Conservation (phyloP, 2,329 filamentous ascomycete genomes). For the Microdochium trichocladiopsis region DNA sequence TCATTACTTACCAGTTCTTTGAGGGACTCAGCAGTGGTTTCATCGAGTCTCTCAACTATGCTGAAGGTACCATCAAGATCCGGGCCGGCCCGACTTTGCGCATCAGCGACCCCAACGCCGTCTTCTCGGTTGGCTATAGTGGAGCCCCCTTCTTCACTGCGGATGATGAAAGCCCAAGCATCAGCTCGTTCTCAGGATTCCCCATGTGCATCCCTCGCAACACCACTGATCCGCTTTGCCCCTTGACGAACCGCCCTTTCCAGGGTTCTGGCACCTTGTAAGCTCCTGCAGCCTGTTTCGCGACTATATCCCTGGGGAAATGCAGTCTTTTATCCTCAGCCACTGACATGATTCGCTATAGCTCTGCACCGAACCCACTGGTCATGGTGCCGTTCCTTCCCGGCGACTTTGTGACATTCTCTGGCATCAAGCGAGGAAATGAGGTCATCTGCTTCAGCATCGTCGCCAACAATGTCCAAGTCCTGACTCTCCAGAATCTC, state of each 20-base stretch:
- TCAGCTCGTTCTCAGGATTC: conserved; percentile 40
- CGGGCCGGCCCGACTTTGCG: conserved; percentile 21
- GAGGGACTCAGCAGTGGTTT: conserved; percentile 26
- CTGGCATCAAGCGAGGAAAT: conserved; percentile 19
- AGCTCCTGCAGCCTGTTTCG: no score
- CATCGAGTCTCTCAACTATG: conserved; percentile 24
- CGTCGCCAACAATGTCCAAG: conserved; percentile 26
- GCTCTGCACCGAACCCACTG: conserved; percentile 24
- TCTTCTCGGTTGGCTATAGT: conserved; percentile 30
- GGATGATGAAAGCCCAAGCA: conserved; percentile 39
- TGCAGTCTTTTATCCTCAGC: background rate
- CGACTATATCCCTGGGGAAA: no score
- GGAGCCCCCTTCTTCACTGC: conserved; percentile 34
- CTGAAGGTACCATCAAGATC: conserved; percentile 24
- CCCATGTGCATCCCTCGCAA: conserved; percentile 44
- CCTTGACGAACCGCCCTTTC: conserved; percentile 24
- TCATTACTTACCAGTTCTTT: conserved; percentile 24
- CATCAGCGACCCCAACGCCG: conserved; percentile 37
- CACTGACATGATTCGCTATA: conserved; percentile 3
- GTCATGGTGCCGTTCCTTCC: conserved; percentile 26
- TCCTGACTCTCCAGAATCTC: conserved; percentile 21
- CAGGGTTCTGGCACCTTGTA: conserved; percentile 23
- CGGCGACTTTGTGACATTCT: conserved; percentile 27
- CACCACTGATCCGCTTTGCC: conserved; percentile 24
- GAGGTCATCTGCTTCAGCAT: conserved; percentile 27